Evolutionary conservation across 768 basidiomycete species (phyloP).

Genomic region (Clitopilus hobsonii): DNA sequence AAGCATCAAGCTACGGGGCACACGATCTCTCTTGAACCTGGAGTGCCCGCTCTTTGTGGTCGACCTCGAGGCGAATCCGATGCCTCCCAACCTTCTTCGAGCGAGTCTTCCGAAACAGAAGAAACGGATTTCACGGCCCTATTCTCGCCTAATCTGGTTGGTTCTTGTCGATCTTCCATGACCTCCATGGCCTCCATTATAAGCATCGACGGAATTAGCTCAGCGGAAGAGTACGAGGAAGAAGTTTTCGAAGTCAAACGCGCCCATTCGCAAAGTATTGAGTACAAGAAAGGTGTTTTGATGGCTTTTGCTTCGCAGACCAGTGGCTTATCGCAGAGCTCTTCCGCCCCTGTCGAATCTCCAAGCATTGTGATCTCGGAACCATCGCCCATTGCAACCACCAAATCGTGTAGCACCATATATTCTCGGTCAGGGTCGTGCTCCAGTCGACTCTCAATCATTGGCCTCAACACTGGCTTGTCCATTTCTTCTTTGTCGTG

Average conservation of each 20-base stretch:
- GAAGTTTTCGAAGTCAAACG: conserved; percentile 39
- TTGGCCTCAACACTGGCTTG: conserved; percentile 1
- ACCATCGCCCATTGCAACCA: conserved; percentile 7
- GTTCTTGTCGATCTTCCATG: conserved; percentile 15
- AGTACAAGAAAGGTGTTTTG: conserved; percentile 43
- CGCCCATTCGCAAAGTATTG: conserved; percentile 45
- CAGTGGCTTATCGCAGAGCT: background rate
- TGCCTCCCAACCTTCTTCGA: conserved; percentile 13
- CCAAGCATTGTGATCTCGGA: conserved; percentile 19
- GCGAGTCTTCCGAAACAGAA: conserved; percentile 26
- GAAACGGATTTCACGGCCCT: conserved; percentile 16
- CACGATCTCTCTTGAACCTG: background rate
- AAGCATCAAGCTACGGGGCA: background rate
- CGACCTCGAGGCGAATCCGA: background rate
- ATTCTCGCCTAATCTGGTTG: conserved; percentile 7
- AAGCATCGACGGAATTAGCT: conserved; percentile 1
- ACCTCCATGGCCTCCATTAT: conserved; percentile 14
- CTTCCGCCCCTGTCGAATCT: conserved; percentile 10
- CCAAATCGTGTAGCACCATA: conserved; percentile 2
- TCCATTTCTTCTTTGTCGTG: conserved; percentile 13
- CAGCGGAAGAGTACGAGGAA: conserved; percentile 18
- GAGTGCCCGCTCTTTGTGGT: background rate
- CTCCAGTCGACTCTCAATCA: conserved; percentile 2
- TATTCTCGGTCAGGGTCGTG: conserved; percentile 6
- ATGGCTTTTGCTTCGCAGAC: conserved; percentile 22